Percentiles rank a stretch among this genome's conserved stretches.
Conservation (phyloP, 139 green algal species). For the Zygnema circumcarinatum region DNA sequence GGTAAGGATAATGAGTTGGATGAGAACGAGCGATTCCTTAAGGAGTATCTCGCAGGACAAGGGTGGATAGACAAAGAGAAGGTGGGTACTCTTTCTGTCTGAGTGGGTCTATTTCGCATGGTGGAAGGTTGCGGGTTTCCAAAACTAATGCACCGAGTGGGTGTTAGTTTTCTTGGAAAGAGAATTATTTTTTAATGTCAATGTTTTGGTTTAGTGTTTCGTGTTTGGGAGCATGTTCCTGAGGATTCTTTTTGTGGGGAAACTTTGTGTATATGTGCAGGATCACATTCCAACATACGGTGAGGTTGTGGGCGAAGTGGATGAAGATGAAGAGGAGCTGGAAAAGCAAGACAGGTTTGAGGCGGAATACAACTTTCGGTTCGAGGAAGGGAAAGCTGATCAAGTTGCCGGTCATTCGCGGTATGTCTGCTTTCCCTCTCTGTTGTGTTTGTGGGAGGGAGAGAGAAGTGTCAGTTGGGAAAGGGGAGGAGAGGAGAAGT, state of each 20-base stretch:
- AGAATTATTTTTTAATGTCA: no score
- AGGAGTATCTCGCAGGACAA: conserved; percentile 80
- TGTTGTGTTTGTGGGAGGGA: neutral
- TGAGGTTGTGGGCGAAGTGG: conserved; percentile 65
- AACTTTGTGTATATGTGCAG: no score
- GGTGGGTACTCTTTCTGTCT: no score
- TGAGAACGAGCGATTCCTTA: conserved; percentile 80
- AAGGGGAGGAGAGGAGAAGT: neutral
- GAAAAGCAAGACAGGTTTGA: conserved; percentile 86
- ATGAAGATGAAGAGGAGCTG: conserved; percentile 84
- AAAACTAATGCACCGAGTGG: no score
- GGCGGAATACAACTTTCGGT: conserved; percentile 90
- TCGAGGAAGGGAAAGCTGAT: conserved; percentile 79
- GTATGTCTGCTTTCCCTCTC: conserved; percentile 66
- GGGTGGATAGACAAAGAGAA: conserved; percentile 66
- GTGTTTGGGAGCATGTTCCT: no score
- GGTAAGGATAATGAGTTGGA: conserved; percentile 69
- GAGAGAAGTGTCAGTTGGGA: conserved; percentile 10
- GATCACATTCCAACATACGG: conserved; percentile 65
- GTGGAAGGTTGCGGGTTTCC: no score
- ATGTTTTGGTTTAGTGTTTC: no score
- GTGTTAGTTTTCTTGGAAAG: no score
- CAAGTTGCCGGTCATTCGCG: conserved; percentile 80
- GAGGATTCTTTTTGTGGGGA: no score
- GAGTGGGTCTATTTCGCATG: no score